phyloP scores from a whole-genome alignment of 169 alveolate species.

The Plasmodium adleri region DNA sequence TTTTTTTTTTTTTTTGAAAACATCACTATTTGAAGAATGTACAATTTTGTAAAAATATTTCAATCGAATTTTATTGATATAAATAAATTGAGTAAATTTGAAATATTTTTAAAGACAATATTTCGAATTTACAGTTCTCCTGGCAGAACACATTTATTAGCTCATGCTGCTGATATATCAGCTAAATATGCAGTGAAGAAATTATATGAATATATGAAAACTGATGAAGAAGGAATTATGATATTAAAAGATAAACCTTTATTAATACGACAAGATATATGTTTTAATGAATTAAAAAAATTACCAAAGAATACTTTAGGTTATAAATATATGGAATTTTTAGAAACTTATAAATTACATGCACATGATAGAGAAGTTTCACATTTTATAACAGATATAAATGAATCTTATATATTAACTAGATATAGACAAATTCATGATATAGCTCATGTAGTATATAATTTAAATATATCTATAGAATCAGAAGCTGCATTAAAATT shows the following conservation, averaged over 20 bases:
- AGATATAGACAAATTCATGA: constrained; percentile 78
- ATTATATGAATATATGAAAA: constrained; percentile 51
- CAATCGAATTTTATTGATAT: constrained; percentile 64
- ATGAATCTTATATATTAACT: constrained; percentile 71
- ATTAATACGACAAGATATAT: constrained; percentile 60
- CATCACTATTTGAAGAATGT: constrained; percentile 9
- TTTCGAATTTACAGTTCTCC: constrained; percentile 65
- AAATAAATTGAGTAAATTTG: constrained; percentile 40
- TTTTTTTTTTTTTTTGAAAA: no score
- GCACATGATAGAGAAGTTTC: constrained; percentile 77
- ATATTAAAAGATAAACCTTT: constrained; percentile 67
- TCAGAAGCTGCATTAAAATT: constrained; percentile 75
- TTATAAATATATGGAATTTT: constrained; percentile 76
- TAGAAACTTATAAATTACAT: constrained; percentile 76
- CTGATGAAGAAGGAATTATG: constrained; percentile 73
- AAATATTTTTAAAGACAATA: constrained; percentile 62
- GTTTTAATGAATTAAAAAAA: constrained; percentile 74
- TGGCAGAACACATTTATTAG: constrained; percentile 60
- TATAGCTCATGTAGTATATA: constrained; percentile 75
- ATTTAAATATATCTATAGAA: constrained; percentile 73
- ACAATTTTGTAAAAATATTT: constrained; percentile 54
- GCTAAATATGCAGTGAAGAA: constrained; percentile 46
- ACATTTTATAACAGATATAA: constrained; percentile 72
- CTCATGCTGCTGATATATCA: constrained; percentile 78
- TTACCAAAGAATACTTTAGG: constrained; percentile 77